Evolutionary conservation across 2,329 filamentous ascomycete genomes (phyloP).

Genomic region (Colletotrichum ledebouriae): DNA sequence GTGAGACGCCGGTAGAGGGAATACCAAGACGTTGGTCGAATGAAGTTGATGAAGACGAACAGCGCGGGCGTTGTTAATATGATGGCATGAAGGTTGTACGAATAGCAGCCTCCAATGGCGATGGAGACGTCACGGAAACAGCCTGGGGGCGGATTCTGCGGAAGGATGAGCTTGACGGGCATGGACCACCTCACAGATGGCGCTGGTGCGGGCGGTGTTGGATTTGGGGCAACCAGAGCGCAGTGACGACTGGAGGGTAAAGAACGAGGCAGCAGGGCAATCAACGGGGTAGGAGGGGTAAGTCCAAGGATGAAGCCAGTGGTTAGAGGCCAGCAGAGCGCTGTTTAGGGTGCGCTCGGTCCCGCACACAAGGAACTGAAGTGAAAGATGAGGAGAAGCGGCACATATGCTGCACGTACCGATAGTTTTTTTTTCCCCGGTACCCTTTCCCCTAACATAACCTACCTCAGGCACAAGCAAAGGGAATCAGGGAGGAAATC

Average conservation of each 20-base stretch:
- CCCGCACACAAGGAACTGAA: slow-evolving; percentile 19
- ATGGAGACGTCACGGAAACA: slow-evolving; percentile 10
- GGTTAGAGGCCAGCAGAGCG: slow-evolving; percentile 32
- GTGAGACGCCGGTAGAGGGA: slow-evolving; percentile 1
- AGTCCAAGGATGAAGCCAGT: slow-evolving; percentile 37
- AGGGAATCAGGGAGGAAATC: not conserved
- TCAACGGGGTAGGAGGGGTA: slow-evolving; percentile 36
- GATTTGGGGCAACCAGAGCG: slow-evolving; percentile 13
- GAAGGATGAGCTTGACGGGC: slow-evolving; percentile 18
- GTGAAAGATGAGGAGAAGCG: slow-evolving; percentile 2
- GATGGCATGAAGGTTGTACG: slow-evolving; percentile 9
- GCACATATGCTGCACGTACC: not conserved
- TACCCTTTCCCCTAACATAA: no score
- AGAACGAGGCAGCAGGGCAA: slow-evolving; percentile 33
- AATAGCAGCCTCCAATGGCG: slow-evolving; percentile 13
- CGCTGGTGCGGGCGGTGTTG: slow-evolving; percentile 21
- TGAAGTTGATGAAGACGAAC: slow-evolving; percentile 5
- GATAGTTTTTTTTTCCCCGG: not conserved
- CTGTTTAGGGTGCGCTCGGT: slow-evolving; percentile 34
- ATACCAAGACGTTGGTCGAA: slow-evolving; percentile 1
- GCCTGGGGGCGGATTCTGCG: slow-evolving; percentile 18
- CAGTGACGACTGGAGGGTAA: slow-evolving; percentile 31
- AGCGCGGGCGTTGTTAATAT: slow-evolving; percentile 2
- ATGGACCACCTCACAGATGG: slow-evolving; percentile 8
- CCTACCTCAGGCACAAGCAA: no score